Percentiles rank a stretch among this genome's conserved stretches.
Conservation (phyloP, 2,329 filamentous ascomycete genomes). For the Colletotrichum euphorbiae region DNA sequence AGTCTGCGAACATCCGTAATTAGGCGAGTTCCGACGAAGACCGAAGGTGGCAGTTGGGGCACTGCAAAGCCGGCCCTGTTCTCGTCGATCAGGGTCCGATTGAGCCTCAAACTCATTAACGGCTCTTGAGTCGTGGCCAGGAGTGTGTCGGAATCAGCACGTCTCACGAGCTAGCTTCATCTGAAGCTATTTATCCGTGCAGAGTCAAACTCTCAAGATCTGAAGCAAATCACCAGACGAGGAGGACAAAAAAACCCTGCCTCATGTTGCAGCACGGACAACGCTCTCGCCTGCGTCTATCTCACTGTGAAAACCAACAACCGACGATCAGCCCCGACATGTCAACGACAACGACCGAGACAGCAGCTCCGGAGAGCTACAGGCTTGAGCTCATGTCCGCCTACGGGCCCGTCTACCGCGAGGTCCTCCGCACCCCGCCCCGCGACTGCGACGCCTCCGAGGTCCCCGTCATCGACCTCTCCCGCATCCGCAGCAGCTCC, state of each 20-base stretch:
- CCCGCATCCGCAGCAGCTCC: conserved; percentile 50
- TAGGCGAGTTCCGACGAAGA: conserved; percentile 19
- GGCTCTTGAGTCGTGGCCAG: neutral
- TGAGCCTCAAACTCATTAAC: neutral
- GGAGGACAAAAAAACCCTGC: no score
- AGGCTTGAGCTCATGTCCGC: conserved; percentile 58
- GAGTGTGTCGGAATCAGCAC: neutral
- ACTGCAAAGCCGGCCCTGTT: neutral
- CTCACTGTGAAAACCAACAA: no score
- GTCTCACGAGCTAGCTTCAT: neutral
- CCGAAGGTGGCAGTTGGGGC: conserved; percentile 9
- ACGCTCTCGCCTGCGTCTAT: no score
- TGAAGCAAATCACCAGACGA: neutral
- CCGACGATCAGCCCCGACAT: neutral
- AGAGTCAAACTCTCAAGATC: neutral
- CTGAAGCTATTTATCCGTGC: conserved; percentile 14
- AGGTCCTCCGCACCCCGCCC: conserved; percentile 55
- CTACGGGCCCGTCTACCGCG: conserved; percentile 56
- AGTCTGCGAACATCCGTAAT: neutral
- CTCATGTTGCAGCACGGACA: no score
- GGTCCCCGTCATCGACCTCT: conserved; percentile 60
- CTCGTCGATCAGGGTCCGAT: neutral
- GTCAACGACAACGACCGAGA: conserved; percentile 33
- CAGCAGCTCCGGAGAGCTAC: conserved; percentile 44
- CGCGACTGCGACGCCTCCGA: conserved; percentile 54